Percentiles rank a stretch among this genome's conserved stretches.
Conservation (phyloP, 768 basidiomycete genomes). For the Scleroderma bovista region DNA sequence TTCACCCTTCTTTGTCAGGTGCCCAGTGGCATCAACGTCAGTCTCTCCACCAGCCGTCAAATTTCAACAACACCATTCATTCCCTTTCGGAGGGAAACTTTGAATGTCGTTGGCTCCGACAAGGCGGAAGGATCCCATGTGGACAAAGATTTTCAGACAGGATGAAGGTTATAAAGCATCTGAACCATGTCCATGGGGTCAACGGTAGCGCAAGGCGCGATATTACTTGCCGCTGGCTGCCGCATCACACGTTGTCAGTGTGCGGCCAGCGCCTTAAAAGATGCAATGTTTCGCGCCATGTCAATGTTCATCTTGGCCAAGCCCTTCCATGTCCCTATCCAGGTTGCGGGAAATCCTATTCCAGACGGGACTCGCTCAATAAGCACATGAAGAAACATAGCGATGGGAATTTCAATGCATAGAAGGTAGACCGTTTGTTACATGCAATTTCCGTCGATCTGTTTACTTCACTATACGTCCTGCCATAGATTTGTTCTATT, state of each 20-base stretch:
- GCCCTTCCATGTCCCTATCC: background rate
- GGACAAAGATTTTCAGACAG: background rate
- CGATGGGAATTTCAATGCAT: background rate
- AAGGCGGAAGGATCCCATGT: background rate
- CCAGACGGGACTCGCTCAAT: constrained; percentile 2
- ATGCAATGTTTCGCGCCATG: constrained; percentile 5
- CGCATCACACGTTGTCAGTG: background rate
- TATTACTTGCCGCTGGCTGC: background rate
- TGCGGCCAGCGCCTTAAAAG: constrained; percentile 1
- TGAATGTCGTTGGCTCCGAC: background rate
- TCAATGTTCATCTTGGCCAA: background rate
- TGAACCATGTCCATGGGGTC: background rate
- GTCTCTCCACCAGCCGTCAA: background rate
- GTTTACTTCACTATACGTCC: no score
- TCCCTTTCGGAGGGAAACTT: background rate
- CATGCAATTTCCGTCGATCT: no score
- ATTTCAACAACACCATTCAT: background rate
- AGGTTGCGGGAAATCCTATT: constrained; percentile 1
- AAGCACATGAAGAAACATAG: background rate
- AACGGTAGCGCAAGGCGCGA: background rate
- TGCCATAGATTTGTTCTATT: no score
- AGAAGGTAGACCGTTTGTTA: no score
- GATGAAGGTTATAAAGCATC: constrained; percentile 1
- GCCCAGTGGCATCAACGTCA: background rate
- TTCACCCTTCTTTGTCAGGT: background rate